Conservation (phyloP, 352 stramenopile species). For the Globisporangium sylvaticum region DNA sequence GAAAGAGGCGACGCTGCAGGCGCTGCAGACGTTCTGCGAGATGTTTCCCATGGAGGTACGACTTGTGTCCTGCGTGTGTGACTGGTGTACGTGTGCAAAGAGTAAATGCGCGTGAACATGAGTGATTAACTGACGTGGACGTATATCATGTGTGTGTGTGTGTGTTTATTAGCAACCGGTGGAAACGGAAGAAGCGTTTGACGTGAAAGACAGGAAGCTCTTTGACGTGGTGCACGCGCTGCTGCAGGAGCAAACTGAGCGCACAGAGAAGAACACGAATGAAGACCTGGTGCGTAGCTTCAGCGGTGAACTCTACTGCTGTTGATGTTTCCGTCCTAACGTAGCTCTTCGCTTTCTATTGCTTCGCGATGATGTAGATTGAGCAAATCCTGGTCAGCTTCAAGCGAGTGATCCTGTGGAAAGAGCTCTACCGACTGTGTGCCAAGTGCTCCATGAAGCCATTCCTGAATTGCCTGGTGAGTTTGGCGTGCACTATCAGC, state of each 20-base stretch:
- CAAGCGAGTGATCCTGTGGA: slow-evolving; percentile 71
- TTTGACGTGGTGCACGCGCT: slow-evolving; percentile 72
- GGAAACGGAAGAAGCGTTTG: slow-evolving; percentile 28
- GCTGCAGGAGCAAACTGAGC: slow-evolving; percentile 61
- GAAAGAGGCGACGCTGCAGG: slow-evolving; percentile 39
- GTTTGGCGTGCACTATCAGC: background rate
- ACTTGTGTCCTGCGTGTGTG: no score
- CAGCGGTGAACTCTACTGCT: background rate
- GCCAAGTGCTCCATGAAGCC: slow-evolving; percentile 83
- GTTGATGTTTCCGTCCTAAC: background rate
- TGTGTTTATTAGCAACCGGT: slow-evolving; percentile 21
- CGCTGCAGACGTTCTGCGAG: slow-evolving; percentile 66
- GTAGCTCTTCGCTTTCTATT: background rate
- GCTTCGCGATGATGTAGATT: slow-evolving; percentile 28
- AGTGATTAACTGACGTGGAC: background rate
- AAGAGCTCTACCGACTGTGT: slow-evolving; percentile 76
- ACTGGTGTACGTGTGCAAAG: background rate
- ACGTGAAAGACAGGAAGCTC: slow-evolving; percentile 76
- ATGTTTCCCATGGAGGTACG: slow-evolving; percentile 70
- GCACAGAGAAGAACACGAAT: slow-evolving; percentile 41
- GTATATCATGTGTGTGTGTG: background rate
- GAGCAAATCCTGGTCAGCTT: slow-evolving; percentile 64
- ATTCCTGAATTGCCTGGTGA: slow-evolving; percentile 67
- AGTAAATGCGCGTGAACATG: background rate
- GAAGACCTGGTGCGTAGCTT: slow-evolving; percentile 40